A percentile compares a stretch with the other conserved stretches of the same genome.
Conservation (phyloP, 73 alveolate species). For the Paramecium pentaurelia region DNA sequence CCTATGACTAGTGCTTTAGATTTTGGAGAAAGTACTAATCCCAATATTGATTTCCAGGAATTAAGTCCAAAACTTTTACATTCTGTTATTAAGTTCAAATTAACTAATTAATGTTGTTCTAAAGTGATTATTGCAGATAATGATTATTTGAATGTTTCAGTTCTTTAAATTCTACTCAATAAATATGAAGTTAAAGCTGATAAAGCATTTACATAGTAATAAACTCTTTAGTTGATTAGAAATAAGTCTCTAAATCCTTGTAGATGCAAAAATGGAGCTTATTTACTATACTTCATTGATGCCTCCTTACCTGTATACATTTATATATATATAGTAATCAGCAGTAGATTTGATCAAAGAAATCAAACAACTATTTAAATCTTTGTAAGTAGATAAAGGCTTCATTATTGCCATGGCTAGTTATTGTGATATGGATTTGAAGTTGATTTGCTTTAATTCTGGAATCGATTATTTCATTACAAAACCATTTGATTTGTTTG, state of each 20-base stretch:
- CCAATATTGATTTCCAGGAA: conserved; percentile 16
- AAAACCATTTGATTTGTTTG: conserved; percentile 41
- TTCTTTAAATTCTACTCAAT: neutral
- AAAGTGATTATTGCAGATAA: conserved; percentile 32
- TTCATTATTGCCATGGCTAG: conserved; percentile 15
- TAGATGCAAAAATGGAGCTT: conserved; percentile 13
- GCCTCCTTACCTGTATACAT: neutral
- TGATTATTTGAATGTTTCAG: neutral
- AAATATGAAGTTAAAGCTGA: conserved; percentile 36
- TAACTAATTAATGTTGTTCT: conserved; percentile 39
- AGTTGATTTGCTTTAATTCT: neutral
- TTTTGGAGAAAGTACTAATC: conserved; percentile 37
- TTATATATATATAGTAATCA: neutral
- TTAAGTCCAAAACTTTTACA: neutral
- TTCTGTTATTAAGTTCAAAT: conserved; percentile 15
- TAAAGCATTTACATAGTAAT: neutral
- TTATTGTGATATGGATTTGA: conserved; percentile 18
- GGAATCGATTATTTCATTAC: conserved; percentile 29
- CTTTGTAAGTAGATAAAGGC: neutral
- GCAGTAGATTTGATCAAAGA: conserved; percentile 9
- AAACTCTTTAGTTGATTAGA: neutral
- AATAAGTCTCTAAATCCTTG: neutral
- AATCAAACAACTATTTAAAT: neutral
- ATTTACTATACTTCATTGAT: conserved; percentile 6
- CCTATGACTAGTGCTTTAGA: conserved; percentile 7